These are phyloP conservation scores for Tulasnella sp. DNA, from an alignment of 768 basidiomycete species.

Conservation along the genomic window DNA sequence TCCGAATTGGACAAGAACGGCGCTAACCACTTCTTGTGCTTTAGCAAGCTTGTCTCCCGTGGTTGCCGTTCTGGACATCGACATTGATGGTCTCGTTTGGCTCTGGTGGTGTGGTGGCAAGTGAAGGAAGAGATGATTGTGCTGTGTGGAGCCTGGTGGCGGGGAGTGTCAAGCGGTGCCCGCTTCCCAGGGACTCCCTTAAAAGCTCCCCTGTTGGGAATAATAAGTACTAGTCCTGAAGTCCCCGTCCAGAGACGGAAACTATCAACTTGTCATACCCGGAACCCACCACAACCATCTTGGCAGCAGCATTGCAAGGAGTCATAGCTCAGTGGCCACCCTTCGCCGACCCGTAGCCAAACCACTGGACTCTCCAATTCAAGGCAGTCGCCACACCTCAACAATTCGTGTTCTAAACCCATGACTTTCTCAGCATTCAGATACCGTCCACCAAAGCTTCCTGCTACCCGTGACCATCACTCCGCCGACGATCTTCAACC, in stretches of 20 bases:
- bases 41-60: too few relatives aligned
- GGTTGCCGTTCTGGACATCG: too few relatives aligned
- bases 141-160: too few relatives aligned
- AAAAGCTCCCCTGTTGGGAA: too few relatives aligned
- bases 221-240: too few relatives aligned
- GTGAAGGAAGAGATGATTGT: too few relatives aligned
- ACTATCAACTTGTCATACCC: background rate
- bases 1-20: too few relatives aligned
- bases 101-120: too few relatives aligned
- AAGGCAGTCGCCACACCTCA: background rate
- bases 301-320: background rate
- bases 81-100: too few relatives aligned
- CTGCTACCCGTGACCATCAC: background rate
- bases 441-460: slow-evolving; percentile 2
- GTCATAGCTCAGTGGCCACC: background rate
- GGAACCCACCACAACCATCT: background rate
- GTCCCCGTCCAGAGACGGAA: background rate
- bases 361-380: background rate
- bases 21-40: too few relatives aligned
- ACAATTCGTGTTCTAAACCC: background rate
- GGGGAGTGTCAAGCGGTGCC: too few relatives aligned
- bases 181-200: too few relatives aligned
- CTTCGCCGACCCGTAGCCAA: background rate
- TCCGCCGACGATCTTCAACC: background rate
- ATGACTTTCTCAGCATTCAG: slow-evolving; percentile 7